Evolutionary conservation across 495 filamentous ascomycete genomes (phyloP).

Genomic region (Usnea hakonensis): DNA sequence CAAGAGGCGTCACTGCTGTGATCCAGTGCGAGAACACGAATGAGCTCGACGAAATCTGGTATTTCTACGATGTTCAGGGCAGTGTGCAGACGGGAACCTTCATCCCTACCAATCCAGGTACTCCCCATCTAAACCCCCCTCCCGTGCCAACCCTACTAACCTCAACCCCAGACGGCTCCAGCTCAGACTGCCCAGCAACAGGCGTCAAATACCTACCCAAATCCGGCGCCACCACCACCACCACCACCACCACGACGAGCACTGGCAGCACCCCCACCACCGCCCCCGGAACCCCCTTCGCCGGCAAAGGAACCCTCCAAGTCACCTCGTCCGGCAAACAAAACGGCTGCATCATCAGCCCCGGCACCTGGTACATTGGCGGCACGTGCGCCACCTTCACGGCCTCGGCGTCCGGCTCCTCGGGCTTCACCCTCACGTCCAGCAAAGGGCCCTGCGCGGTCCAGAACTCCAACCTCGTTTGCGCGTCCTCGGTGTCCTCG

Average conservation of each 20-base stretch:
- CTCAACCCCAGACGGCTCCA: constrained; percentile 43
- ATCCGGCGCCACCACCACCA: constrained; percentile 32
- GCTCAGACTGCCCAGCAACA: constrained; percentile 51
- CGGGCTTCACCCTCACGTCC: constrained; percentile 53
- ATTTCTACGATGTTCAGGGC: constrained; percentile 73
- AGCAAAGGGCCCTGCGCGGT: constrained; percentile 54
- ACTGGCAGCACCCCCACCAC: constrained; percentile 33
- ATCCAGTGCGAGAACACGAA: constrained; percentile 54
- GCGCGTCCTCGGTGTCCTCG: constrained; percentile 38
- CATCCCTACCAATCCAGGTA: constrained; percentile 53
- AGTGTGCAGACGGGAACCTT: constrained; percentile 70
- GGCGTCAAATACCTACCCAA: constrained; percentile 68
- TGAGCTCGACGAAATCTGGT: constrained; percentile 73
- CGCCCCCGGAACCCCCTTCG: constrained; percentile 39
- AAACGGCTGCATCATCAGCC: constrained; percentile 63
- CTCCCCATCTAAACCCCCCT: background rate
- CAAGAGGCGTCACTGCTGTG: constrained; percentile 59
- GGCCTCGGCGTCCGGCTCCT: constrained; percentile 39
- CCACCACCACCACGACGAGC: constrained; percentile 30
- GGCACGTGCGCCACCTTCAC: constrained; percentile 67
- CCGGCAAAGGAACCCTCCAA: constrained; percentile 52
- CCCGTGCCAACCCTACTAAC: background rate
- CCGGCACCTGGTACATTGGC: constrained; percentile 58
- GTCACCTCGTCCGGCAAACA: constrained; percentile 43
- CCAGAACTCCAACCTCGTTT: constrained; percentile 40